Evolutionary conservation across 352 stramenopile species (phyloP), one percentile per base, ranked within the genome.

Genomic region (Hyaloperonospora arabidopsidis): DNA sequence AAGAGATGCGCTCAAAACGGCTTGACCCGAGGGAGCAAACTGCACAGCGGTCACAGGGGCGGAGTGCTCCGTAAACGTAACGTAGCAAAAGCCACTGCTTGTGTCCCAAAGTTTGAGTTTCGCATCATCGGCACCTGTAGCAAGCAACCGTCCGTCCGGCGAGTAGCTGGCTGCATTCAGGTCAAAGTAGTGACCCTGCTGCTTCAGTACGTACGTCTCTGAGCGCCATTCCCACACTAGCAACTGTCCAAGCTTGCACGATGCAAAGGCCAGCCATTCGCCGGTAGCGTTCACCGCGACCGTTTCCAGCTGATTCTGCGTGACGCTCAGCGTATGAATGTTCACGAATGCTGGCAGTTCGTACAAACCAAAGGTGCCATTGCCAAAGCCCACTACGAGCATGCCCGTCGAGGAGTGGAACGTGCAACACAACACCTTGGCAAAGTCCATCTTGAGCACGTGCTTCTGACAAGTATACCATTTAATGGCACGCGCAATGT

Each of bases 191-290:
- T 99, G 97, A 44, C 97, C 97, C 60, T 98, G 95, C 72, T 99
- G 97, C 72, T 99, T 99, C 12, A 99, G 76, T 41, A 99, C 93
- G 60, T 99, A 99, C 18, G 95, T 98, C 82, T 99, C 97, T 0
- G 90, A 98, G 54, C 97, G 82, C 97, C 97, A 99, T 63, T 99
- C 97, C 97, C 97, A 99, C 29, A 99, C 96, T 15, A 99, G 77
- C 22, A 99, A 70, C 76, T 99, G 97, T n/a, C 97, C 95, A n/a
- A 97, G 92, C 48, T 95, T 93, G 35, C 95, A 89, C 52, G 90
- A 98, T 13, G 93, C 97, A 52, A 99, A 96, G 12, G 96, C 97
- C 43, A 99, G 76, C 97, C 97, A 99, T 55, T 99, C 97, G 11
- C 96, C 97, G 2, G 88, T 94, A 23, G 76, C 66, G 63, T 98